Percentiles rank a stretch among this genome's conserved stretches.
phyloP scores from a whole-genome alignment of 2,329 filamentous ascomycete species.

The Davidsoniella australis region DNA sequence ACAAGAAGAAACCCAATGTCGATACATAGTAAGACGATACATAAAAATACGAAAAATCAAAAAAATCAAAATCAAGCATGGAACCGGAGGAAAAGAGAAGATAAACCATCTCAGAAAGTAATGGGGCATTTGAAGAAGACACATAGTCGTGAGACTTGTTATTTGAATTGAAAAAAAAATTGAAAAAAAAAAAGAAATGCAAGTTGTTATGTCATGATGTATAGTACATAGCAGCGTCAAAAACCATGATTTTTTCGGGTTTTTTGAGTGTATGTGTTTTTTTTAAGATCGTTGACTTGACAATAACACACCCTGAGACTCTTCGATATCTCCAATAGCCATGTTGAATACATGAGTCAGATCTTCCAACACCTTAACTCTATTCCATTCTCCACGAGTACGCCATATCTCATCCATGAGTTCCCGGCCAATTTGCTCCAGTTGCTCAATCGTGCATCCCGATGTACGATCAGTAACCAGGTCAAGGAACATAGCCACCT shows the following conservation, averaged over 20 bases:
- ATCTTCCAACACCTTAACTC: slow-evolving; percentile 49
- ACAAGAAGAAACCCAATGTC: slow-evolving; percentile 10
- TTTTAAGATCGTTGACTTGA: slow-evolving; percentile 23
- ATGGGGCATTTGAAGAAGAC: neutral
- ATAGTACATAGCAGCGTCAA: neutral
- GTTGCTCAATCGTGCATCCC: slow-evolving; percentile 75
- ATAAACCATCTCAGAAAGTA: neutral
- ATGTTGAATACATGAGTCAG: slow-evolving; percentile 60
- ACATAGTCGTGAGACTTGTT: neutral
- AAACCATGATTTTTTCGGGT: neutral
- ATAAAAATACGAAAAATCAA: neutral
- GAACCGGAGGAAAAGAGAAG: neutral
- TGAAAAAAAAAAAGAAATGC: neutral
- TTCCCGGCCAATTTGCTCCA: slow-evolving; percentile 81
- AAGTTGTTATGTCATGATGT: neutral
- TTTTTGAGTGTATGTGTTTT: neutral
- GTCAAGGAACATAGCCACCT: slow-evolving; percentile 40
- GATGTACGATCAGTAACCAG: slow-evolving; percentile 50
- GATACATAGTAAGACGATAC: slow-evolving; percentile 6
- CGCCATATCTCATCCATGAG: slow-evolving; percentile 86
- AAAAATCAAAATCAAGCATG: too few relatives aligned
- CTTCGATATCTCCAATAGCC: slow-evolving; percentile 50
- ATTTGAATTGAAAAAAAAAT: neutral
- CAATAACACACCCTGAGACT: slow-evolving; percentile 28
- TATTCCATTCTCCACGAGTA: slow-evolving; percentile 64